Base-by-base conservation (phyloP, 1,284 basidiomycete species). In the Ceratobasidium sp. region DNA sequence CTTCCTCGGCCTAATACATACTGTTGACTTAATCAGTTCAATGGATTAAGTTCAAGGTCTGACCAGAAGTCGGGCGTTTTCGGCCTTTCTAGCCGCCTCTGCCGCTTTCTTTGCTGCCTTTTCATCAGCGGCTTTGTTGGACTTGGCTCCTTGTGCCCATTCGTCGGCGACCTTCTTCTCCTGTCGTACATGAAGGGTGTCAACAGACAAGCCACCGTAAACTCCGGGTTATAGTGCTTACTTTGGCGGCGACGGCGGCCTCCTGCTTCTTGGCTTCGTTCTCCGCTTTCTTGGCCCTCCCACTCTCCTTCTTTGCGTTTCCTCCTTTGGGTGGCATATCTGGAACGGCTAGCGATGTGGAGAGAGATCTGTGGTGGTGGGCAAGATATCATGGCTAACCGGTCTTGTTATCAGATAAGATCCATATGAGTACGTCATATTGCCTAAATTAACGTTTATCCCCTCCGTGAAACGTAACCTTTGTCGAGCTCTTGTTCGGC, bases 231-330 rank as follows among this genome's bases (percentile, higher is more conserved):
- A 12, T 32, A 27, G 22, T 57, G 42, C 78, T 68, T 53, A 88
- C 91, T 79, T 84, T 86, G 4, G 87, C 88, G 7, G 81, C 82
- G 5, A 82, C 82, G 0, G 82, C 87, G 2, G 81, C 82, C 10
- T 84, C 85, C 73, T 87, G 83, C 78, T 91, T 91, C 84, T 90
- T 87, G 25, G 87, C 84, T 78, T 94, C 93, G 78, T 94, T 96
- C 77, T 96, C 95, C 5, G 93, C 93, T 80, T 98, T 98, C 79
- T 93, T 94, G 0, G 94, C 91, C 55, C 91, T 80, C 1, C 93
- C 93, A 34, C 86, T 80, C 78, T 95, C 93, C 78, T 95, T 94
- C 87, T 95, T 96, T 72, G 91, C 83, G 82, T 94, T 95, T 70
- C 78, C 78, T 75, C 91, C 91, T 77, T 90, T 92, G 0, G 93